Percentiles rank a stretch among this genome's conserved stretches.
These are phyloP conservation scores for Apiospora rasikravindrae DNA, from an alignment of 2,329 filamentous ascomycete species.

Conservation along the genomic window DNA sequence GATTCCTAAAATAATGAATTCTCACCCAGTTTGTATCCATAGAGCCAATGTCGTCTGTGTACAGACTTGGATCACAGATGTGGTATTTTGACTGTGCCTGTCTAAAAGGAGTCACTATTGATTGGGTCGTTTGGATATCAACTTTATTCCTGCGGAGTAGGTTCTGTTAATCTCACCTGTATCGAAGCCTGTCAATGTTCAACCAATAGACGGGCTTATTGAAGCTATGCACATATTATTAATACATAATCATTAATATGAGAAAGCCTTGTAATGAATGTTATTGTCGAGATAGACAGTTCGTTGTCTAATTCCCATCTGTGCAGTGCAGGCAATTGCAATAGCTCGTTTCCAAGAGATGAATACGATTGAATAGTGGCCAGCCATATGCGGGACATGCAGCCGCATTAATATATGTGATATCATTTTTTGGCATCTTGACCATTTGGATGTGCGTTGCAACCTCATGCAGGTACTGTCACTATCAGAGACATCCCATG, in stretches of 20 bases:
- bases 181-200: background rate
- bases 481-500: conserved; percentile 9
- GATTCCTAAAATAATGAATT: conserved; percentile 1
- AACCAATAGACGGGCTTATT: background rate
- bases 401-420: background rate
- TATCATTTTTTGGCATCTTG: conserved; percentile 5
- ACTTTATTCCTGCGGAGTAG: background rate
- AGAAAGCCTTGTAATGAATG: background rate
- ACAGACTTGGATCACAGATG: background rate
- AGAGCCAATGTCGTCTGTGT: background rate
- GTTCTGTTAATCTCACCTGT: background rate
- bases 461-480: conserved; percentile 6
- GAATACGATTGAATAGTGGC: background rate
- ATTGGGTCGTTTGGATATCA: background rate
- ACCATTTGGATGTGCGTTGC: background rate
- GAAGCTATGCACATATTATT: background rate
- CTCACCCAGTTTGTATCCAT: background rate
- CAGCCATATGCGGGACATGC: background rate
- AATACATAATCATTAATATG: background rate
- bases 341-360: background rate
- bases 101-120: background rate
- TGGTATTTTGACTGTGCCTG: background rate
- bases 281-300: background rate
- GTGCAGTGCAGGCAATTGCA: background rate
- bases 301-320: background rate